Percentiles rank a stretch among this genome's conserved stretches.
Conservation (phyloP, 345 rosid species). For the Rhodamnia rubescens region DNA sequence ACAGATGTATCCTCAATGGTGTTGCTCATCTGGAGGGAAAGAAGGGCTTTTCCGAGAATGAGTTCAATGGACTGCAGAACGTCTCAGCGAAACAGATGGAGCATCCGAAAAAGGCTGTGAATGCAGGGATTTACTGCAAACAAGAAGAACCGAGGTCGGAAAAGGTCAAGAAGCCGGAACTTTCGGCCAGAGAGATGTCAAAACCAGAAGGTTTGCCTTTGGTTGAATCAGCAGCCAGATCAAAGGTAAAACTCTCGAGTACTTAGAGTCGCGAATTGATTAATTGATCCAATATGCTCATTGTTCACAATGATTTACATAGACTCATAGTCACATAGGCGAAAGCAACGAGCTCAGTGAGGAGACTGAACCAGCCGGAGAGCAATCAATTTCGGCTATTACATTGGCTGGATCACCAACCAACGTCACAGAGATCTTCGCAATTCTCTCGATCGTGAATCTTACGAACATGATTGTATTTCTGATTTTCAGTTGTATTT, state of each 20-base stretch:
- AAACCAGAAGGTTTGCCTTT: neutral
- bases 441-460: neutral
- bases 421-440: neutral
- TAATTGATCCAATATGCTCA: neutral
- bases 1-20: neutral
- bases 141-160: neutral
- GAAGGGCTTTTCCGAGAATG: neutral
- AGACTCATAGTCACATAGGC: neutral
- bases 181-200: neutral
- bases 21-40: neutral
- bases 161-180: neutral
- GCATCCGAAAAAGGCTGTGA: accelerated
- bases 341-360: neutral
- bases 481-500: neutral
- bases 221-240: neutral
- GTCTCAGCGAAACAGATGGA: neutral
- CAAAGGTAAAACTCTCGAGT: neutral
- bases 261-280: neutral
- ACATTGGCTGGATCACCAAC: neutral
- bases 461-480: neutral
- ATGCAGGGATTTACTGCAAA: neutral
- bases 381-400: neutral
- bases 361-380: neutral
- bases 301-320: neutral
- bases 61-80: neutral